Evolutionary conservation across 306 rosid species (phyloP).

Genomic region (Malus orientalis): DNA sequence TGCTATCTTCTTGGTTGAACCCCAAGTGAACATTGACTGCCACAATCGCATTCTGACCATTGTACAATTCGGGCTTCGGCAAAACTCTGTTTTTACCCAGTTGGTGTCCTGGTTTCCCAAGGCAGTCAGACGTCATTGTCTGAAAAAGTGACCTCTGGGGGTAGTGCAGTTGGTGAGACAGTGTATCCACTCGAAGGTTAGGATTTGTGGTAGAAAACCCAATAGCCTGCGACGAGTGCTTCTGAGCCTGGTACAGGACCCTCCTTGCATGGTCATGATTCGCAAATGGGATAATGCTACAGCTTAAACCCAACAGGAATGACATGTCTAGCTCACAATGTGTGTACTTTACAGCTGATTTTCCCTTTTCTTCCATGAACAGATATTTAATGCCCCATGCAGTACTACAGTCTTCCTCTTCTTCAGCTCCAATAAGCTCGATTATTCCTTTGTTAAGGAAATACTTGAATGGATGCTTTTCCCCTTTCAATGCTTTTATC

Average conservation of each 20-base stretch:
- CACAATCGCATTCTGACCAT: conserved; percentile 94
- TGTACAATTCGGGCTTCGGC: conserved; percentile 70
- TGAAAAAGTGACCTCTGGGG: conserved; percentile 86
- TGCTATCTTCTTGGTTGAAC: conserved; percentile 91
- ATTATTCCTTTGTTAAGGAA: conserved; percentile 67
- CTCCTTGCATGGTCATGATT: conserved; percentile 98
- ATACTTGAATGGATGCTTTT: conserved; percentile 39
- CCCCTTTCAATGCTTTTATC: conserved; percentile 47
- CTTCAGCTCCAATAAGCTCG: conserved; percentile 87
- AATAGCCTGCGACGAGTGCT: conserved; percentile 94
- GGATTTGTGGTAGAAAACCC: conserved; percentile 76
- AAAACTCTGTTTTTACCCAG: conserved; percentile 25
- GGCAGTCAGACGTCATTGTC: conserved; percentile 73
- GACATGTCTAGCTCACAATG: conserved; percentile 96
- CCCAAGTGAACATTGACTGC: conserved; percentile 95
- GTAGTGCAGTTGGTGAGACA: conserved; percentile 75
- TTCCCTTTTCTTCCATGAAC: conserved; percentile 47
- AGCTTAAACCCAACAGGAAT: conserved; percentile 73
- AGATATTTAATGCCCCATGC: conserved; percentile 75
- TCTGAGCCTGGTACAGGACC: conserved; percentile 84
- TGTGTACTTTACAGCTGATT: conserved; percentile 39
- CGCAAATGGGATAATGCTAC: conserved; percentile 79
- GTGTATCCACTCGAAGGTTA: conserved; percentile 72
- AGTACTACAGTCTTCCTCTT: conserved; percentile 83
- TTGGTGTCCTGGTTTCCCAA: conserved; percentile 47